These are phyloP conservation scores for Cystobasidium tubakii DNA, from an alignment of 768 basidiomycete genomes.

Conservation along the genomic window DNA sequence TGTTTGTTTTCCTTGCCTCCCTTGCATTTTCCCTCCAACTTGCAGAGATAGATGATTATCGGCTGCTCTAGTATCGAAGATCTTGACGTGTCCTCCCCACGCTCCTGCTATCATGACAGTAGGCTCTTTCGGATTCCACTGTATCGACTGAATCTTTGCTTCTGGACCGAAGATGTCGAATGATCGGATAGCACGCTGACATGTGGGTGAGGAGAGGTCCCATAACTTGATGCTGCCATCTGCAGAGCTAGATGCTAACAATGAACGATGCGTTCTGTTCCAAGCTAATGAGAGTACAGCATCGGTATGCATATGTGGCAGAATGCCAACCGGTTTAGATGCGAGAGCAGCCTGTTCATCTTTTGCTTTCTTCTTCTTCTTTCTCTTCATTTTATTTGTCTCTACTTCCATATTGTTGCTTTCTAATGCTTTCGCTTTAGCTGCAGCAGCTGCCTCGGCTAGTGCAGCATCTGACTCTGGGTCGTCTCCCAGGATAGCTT, in stretches of 20 bases:
- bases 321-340: constrained; percentile 50
- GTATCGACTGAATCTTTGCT: constrained; percentile 92
- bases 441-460: constrained; percentile 5
- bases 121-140: constrained; percentile 86
- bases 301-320: constrained; percentile 76
- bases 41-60: constrained; percentile 50
- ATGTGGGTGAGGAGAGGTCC: constrained; percentile 72
- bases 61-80: constrained; percentile 83
- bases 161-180: constrained; percentile 65
- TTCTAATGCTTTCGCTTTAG: not conserved
- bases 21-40: not conserved
- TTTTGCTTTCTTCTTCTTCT: constrained; percentile 95
- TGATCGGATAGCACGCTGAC: constrained; percentile 68
- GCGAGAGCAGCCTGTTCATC: constrained; percentile 56
- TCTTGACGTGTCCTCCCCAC: constrained; percentile 89
- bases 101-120: constrained; percentile 86
- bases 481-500: constrained; percentile 80
- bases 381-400: constrained; percentile 54
- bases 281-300: constrained; percentile 88
- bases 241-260: constrained; percentile 84
- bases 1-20: constrained; percentile 66
- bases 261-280: constrained; percentile 82
- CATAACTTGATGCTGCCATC: constrained; percentile 95
- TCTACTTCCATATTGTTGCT: constrained; percentile 7
- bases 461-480: constrained; percentile 54